A percentile compares a stretch with the other conserved stretches of the same genome.
phyloP scores from a whole-genome alignment of 2,329 filamentous ascomycete species.

The Pyricularia sp. region DNA sequence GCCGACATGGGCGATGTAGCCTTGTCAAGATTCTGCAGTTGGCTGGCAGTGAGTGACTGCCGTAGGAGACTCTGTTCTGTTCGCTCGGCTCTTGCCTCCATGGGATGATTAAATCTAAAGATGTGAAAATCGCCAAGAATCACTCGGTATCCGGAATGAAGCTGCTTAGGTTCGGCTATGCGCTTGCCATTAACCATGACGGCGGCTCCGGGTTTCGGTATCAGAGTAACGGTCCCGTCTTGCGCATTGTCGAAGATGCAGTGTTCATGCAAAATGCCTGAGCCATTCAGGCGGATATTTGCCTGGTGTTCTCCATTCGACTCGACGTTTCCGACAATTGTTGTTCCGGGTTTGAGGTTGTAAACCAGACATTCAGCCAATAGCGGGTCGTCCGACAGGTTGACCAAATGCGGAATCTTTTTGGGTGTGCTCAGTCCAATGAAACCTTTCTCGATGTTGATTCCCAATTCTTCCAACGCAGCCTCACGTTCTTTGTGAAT shows the following conservation, averaged over 20 bases:
- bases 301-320: conserved; percentile 64
- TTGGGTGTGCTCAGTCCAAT: conserved; percentile 92
- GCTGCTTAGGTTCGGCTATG: conserved; percentile 72
- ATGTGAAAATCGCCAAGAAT: conserved; percentile 98
- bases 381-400: conserved; percentile 88
- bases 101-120: conserved; percentile 94
- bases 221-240: conserved; percentile 85
- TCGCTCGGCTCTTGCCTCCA: conserved; percentile 87
- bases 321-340: conserved; percentile 90
- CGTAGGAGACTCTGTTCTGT: conserved; percentile 81
- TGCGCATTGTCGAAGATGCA: conserved; percentile 83
- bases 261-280: conserved; percentile 84
- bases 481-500: conserved; percentile 97
- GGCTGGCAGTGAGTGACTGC: conserved; percentile 63
- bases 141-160: conserved; percentile 88
- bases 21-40: conserved; percentile 48
- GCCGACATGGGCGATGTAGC: conserved; percentile 44
- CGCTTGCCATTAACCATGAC: conserved; percentile 97
- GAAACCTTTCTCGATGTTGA: conserved; percentile 98
- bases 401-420: conserved; percentile 98
- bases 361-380: conserved; percentile 95
- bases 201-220: conserved; percentile 83
- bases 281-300: conserved; percentile 89
- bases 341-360: conserved; percentile 92
- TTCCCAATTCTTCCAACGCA: conserved; percentile 90